phyloP scores from a whole-genome alignment of 2,329 filamentous ascomycete genomes.

The Metarhizium rileyi region DNA sequence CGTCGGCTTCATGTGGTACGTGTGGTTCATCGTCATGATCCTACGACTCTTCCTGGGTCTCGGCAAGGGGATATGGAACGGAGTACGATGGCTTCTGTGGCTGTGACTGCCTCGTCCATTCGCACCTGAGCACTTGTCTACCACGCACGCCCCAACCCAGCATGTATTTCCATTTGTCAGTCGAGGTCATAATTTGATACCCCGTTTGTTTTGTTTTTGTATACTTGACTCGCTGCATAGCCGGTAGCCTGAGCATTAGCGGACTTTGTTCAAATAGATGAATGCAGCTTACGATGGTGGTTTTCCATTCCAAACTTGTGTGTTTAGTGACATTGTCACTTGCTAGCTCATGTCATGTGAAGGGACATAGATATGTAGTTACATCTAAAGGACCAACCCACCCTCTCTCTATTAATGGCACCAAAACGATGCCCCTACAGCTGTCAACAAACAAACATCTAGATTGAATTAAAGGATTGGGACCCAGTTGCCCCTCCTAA shows the following conservation, averaged over 20 bases:
- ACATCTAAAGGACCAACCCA: too few relatives aligned
- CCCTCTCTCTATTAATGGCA: neutral
- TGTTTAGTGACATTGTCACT: too few relatives aligned
- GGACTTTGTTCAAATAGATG: neutral
- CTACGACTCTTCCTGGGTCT: slow-evolving; percentile 55
- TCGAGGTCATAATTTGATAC: neutral
- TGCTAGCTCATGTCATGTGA: too few relatives aligned
- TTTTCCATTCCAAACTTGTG: neutral
- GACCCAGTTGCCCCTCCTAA: neutral
- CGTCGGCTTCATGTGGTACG: slow-evolving; percentile 85
- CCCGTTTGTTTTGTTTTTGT: slow-evolving; percentile 5
- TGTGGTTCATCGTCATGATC: slow-evolving; percentile 82
- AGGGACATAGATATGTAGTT: too few relatives aligned
- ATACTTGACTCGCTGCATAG: slow-evolving; percentile 4
- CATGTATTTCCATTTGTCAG: neutral
- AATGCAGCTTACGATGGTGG: neutral
- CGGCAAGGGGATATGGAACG: slow-evolving; percentile 47
- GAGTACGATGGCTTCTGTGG: slow-evolving; percentile 78
- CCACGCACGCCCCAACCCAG: neutral
- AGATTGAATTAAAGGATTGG: neutral
- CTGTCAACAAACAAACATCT: neutral
- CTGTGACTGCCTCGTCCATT: slow-evolving; percentile 31
- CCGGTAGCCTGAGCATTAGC: neutral
- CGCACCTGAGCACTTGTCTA: neutral
- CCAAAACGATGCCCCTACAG: neutral